Evolutionary conservation across 2,329 filamentous ascomycete species (phyloP), one percentile per base, ranked within the genome.

Genomic region (Epichloe baconii): DNA sequence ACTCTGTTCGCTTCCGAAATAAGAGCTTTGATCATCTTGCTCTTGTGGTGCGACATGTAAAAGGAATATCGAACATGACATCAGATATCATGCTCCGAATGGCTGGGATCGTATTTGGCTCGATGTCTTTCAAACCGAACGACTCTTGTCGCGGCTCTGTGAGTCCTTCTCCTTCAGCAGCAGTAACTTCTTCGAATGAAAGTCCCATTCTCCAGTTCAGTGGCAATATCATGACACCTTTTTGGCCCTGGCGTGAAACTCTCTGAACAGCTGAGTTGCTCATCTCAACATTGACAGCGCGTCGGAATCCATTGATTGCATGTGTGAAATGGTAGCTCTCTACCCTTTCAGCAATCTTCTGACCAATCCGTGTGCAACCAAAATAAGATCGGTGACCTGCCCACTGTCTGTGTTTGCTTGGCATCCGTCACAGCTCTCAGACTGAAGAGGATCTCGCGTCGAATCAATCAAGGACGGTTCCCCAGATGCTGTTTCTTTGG

Each of bases 241-340:
- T 88, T 62, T 90, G 82, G n/a, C 80, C 82, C 19, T 83, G 74
- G 2, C 89, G 80, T 17, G 96, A 74, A 50, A 88, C 78, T 0
- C 80, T 76, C 64, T 83, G 87, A n/a, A 96, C 83, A 8, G 77
- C 74, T 3, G 85, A 80, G 36, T 77, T 86, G 34, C 80, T 79
- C 40, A 95, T 75, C 63, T 98, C 90, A 47, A 90, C 73, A 57
- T 95, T 95, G 52, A 97, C 79, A 19, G 88, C 82, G 53, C 90
- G 79, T 12, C 93, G 82, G 58, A 98, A 93, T 0, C 83, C 80
- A 62, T 95, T 97, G 64, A 97, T 91, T 5, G 89, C 87, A 65
- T 97, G 91, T 0, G 93, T 98, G 61, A 98, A 98, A 65, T 97
- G 88, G 60, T 90, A 98, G 59, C 88, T 95, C 66, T 97, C 91